Percentiles rank a stretch among this genome's conserved stretches.
phyloP scores from a whole-genome alignment of 2,329 filamentous ascomycete genomes.

The Penicillium sp. region DNA sequence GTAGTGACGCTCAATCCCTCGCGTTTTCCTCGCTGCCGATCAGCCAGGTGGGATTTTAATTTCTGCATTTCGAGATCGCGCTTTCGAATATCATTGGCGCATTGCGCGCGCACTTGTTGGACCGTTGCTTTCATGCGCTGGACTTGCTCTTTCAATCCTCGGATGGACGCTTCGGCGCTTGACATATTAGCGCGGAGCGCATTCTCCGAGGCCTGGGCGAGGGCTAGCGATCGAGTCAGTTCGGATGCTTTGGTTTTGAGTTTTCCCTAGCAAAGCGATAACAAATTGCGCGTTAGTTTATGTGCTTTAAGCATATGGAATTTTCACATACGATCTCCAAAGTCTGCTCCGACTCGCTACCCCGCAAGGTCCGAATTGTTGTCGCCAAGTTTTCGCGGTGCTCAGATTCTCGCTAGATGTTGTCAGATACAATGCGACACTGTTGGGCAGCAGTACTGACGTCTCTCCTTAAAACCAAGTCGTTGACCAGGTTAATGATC shows the following conservation, averaged over 20 bases:
- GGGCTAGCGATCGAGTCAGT: conserved; percentile 56
- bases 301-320: background rate
- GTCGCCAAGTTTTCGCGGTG: conserved; percentile 80
- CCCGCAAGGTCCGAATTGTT: conserved; percentile 73
- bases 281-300: background rate
- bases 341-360: conserved; percentile 72
- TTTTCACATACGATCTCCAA: conserved; percentile 60
- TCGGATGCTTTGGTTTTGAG: conserved; percentile 58
- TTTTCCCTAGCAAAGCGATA: conserved; percentile 44
- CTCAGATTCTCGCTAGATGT: conserved; percentile 75
- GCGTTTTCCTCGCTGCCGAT: conserved; percentile 61
- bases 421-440: conserved; percentile 11
- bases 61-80: conserved; percentile 85
- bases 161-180: conserved; percentile 70
- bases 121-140: conserved; percentile 75
- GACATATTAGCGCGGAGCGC: conserved; percentile 68
- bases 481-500: conserved; percentile 91
- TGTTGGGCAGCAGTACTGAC: conserved; percentile 53
- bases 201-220: conserved; percentile 69
- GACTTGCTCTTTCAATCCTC: conserved; percentile 81
- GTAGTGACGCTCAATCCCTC: conserved; percentile 54
- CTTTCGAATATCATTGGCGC: conserved; percentile 86
- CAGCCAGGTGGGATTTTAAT: conserved; percentile 81
- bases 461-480: conserved; percentile 85
- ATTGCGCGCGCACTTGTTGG: conserved; percentile 80